phyloP scores from a whole-genome alignment of 306 rosid species.

The Cucurbita ficifolia region DNA sequence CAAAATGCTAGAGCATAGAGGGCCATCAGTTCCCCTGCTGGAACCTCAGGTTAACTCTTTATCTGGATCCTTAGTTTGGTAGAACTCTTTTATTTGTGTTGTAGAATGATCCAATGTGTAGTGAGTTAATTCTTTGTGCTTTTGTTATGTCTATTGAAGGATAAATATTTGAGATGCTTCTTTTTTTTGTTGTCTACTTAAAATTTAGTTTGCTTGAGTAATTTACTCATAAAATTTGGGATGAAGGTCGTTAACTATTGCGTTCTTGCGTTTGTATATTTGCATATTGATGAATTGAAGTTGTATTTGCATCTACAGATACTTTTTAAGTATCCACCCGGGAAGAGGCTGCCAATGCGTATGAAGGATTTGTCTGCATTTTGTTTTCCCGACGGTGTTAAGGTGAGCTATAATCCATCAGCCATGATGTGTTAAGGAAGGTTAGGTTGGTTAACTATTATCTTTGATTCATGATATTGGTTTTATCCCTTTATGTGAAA shows the following conservation, averaged over 20 bases:
- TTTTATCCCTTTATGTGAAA: not conserved
- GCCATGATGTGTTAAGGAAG: slow-evolving; percentile 8
- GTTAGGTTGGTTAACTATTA: slow-evolving; percentile 28
- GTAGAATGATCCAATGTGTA: not conserved
- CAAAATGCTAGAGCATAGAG: slow-evolving; percentile 30
- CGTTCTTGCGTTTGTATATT: not conserved
- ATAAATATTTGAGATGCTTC: not conserved
- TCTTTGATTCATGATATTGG: slow-evolving; percentile 8
- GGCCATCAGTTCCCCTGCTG: slow-evolving; percentile 38
- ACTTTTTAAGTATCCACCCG: slow-evolving; percentile 82
- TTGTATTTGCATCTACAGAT: slow-evolving; percentile 27
- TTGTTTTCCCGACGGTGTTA: slow-evolving; percentile 80
- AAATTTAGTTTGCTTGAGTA: not conserved
- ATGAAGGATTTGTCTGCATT: slow-evolving; percentile 65
- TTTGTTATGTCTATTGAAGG: not conserved
- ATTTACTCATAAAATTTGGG: not conserved
- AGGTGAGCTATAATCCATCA: slow-evolving; percentile 40
- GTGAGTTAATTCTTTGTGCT: not conserved
- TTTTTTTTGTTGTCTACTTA: not conserved
- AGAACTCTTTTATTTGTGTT: not conserved
- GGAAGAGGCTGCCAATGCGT: slow-evolving; percentile 51
- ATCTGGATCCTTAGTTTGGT: slow-evolving; percentile 10
- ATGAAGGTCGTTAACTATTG: not conserved
- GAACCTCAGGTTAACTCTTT: slow-evolving; percentile 77
- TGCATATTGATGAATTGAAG: not conserved